Conservation (phyloP, 148 eudicot genomes). For the Rheum nobile region DNA sequence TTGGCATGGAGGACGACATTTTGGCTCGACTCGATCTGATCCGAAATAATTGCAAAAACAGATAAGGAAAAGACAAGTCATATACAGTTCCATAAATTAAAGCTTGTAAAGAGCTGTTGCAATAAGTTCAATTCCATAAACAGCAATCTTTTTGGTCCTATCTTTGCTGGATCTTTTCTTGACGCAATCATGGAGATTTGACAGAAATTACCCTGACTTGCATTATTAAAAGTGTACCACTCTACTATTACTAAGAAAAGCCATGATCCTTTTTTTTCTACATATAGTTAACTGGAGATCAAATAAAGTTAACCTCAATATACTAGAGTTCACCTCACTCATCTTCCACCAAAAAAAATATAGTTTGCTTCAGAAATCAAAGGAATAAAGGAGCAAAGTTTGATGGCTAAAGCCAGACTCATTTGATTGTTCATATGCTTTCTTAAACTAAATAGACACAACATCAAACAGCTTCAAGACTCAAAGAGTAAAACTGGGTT, state of each 20-base stretch:
- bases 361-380: neutral
- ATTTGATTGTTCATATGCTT: neutral
- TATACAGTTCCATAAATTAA: neutral
- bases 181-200: neutral
- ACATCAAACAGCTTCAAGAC: neutral
- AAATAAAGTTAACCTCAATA: neutral
- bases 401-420: neutral
- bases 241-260: neutral
- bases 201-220: neutral
- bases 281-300: neutral
- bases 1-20: conserved; percentile 63
- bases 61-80: neutral
- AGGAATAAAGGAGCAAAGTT: neutral
- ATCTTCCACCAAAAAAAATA: neutral
- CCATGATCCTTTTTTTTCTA: neutral
- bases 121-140: neutral
- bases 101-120: neutral
- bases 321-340: neutral
- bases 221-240: neutral
- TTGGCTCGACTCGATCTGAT: neutral
- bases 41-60: neutral
- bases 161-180: conserved; percentile 5
- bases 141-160: conserved; percentile 1
- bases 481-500: neutral
- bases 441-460: neutral